A percentile compares a stretch with the other conserved stretches of the same genome.
These are phyloP conservation scores for Gamsiella multidivaricata DNA, from an alignment of 192 early-diverging fungal species.

Conservation along the genomic window DNA sequence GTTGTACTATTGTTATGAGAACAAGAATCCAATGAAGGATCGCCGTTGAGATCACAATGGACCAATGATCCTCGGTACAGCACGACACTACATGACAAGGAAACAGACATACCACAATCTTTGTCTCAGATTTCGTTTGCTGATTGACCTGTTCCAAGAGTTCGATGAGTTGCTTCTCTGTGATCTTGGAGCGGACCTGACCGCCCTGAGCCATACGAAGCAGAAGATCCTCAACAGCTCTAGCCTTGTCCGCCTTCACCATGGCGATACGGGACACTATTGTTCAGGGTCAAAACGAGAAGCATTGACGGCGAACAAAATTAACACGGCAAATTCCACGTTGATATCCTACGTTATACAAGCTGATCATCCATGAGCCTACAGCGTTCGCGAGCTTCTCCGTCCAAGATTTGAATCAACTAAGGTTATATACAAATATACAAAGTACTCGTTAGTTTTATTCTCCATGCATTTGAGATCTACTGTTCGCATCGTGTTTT, in stretches of 20 bases:
- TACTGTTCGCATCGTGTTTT: too few relatives aligned
- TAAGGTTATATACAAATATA: slow-evolving; percentile 30
- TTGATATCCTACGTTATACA: neutral
- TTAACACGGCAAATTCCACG: neutral
- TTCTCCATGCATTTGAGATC: too few relatives aligned
- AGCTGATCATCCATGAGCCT: slow-evolving; percentile 28
- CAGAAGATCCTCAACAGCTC: slow-evolving; percentile 89
- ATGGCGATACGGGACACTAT: slow-evolving; percentile 90
- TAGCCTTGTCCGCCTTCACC: slow-evolving; percentile 90
- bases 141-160: slow-evolving; percentile 87
- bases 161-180: slow-evolving; percentile 86
- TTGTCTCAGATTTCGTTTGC: slow-evolving; percentile 70
- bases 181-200: slow-evolving; percentile 85
- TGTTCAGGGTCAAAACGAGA: neutral
- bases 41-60: too few relatives aligned
- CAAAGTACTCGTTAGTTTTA: too few relatives aligned
- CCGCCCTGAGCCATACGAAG: slow-evolving; percentile 90
- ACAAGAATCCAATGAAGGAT: neutral
- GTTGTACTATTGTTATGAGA: slow-evolving; percentile 60
- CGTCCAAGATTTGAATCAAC: slow-evolving; percentile 85
- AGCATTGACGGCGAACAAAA: neutral
- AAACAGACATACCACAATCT: slow-evolving; percentile 76
- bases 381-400: slow-evolving; percentile 85
- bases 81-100: too few relatives aligned
- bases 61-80: too few relatives aligned